Evolutionary conservation across 2,329 filamentous ascomycete species (phyloP), one percentile per base, ranked within the genome.

Genomic region (Scortechinia acanthostroma): DNA sequence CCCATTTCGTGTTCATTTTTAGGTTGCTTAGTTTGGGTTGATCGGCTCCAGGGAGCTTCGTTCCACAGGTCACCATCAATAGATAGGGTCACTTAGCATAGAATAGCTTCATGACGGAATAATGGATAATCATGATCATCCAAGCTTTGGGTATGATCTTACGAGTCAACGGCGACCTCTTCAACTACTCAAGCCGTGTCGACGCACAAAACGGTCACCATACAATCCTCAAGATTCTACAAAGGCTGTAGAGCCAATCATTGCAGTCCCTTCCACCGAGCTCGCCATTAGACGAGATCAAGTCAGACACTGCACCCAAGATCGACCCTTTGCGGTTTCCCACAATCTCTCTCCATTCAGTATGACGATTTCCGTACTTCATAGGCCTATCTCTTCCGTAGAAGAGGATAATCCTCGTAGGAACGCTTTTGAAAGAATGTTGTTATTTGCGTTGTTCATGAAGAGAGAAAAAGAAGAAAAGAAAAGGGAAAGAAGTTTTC

Each of bases 311-410:
- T 40, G 35, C 35, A 40, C 35, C 35, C 35, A 40, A 40, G 35
- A 40, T 19, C 35, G 35, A 40, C 35, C 17, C 35, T 40, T 10
- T 40, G 35, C 35, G 13, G 20, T 6, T n/a, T n/a, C n/a, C 6
- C 13, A 19, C 35, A 40, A 10, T 40, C 35, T 6, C 10, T 40
- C 35, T 40, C 35, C 35, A 40, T 40, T 40, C 35, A 15, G 6
- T 19, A 40, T 40, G 35, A 40, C 35, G 35, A 40, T 40, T 40
- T 40, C 35, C 35, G 35, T 40, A 40, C 35, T 40, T 40, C 35
- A 40, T 40, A 10, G 17, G 35, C 14, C 6, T 30, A 19, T 13
- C n/a, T n/a, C n/a, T n/a, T n/a, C n/a, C n/a, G n/a, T n/a, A n/a
- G n/a, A n/a, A n/a, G n/a, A n/a, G n/a, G n/a, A n/a, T n/a, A n/a